A percentile compares a stretch with the other conserved stretches of the same genome.
Conservation (phyloP, 2,329 filamentous ascomycete genomes). For the Sarocladiaceae sp. region DNA sequence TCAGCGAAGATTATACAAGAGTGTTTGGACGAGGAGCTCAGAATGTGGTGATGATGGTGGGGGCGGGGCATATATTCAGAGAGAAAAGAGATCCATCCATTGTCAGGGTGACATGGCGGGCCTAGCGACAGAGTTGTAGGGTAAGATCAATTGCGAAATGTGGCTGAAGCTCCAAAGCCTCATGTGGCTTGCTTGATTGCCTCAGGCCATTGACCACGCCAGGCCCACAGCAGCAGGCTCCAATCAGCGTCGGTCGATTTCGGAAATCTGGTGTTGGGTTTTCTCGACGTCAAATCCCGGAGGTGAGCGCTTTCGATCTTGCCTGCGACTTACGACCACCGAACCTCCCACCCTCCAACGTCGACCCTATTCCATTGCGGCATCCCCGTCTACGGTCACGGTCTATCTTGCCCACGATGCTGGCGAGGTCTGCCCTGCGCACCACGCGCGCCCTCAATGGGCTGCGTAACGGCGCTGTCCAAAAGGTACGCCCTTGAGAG, state of each 20-base stretch:
- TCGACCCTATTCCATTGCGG: conserved; percentile 30
- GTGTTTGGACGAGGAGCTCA: background rate
- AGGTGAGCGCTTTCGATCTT: conserved; percentile 27
- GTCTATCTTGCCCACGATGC: conserved; percentile 64
- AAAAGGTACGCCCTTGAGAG: conserved; percentile 57
- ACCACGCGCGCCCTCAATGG: conserved; percentile 80
- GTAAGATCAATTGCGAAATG: background rate
- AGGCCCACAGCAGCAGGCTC: conserved; percentile 3
- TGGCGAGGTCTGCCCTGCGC: conserved; percentile 89
- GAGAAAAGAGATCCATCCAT: conserved; percentile 6
- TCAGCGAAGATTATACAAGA: background rate
- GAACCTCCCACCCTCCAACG: conserved; percentile 32
- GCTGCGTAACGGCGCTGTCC: conserved; percentile 68
- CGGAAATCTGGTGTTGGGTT: conserved; percentile 34
- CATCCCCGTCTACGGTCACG: conserved; percentile 29
- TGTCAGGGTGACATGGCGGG: background rate
- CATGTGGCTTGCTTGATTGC: conserved; percentile 27
- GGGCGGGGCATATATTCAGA: conserved; percentile 21
- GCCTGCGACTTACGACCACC: conserved; percentile 30
- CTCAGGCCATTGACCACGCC: conserved; percentile 17
- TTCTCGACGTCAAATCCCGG: conserved; percentile 26
- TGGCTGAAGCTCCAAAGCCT: background rate
- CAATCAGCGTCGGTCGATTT: conserved; percentile 40
- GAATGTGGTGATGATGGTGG: conserved; percentile 19
- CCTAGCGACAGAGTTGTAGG: background rate